Evolutionary conservation across 805 yeast genomes (phyloP).

Genomic region (Allodekkera sacchari): DNA sequence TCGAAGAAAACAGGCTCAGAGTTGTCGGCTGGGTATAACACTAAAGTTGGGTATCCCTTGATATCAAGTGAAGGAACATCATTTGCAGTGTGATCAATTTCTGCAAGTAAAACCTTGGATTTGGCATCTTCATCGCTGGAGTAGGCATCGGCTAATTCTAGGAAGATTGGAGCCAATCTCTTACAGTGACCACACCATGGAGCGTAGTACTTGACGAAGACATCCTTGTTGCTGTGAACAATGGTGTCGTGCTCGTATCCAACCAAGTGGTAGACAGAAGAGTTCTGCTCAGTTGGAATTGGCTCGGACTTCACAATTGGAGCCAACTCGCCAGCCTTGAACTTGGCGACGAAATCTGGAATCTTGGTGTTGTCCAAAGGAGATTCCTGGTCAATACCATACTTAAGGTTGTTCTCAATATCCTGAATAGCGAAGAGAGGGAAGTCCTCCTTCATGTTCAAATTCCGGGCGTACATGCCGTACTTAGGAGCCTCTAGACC

Average conservation of each 20-base stretch:
- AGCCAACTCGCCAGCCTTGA: conserved; percentile 51
- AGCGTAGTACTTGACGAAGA: conserved; percentile 86
- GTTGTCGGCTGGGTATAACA: conserved; percentile 81
- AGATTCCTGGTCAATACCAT: conserved; percentile 57
- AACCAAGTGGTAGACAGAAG: conserved; percentile 62
- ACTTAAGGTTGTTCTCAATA: conserved; percentile 58
- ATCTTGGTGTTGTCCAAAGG: conserved; percentile 46
- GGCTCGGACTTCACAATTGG: conserved; percentile 81
- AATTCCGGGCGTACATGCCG: conserved; percentile 80
- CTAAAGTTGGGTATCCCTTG: conserved; percentile 87
- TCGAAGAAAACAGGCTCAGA: conserved; percentile 55
- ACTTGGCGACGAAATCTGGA: conserved; percentile 54
- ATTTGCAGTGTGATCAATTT: conserved; percentile 83
- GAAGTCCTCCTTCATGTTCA: conserved; percentile 77
- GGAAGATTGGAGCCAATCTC: conserved; percentile 80
- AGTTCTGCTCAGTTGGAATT: conserved; percentile 75
- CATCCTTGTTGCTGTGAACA: conserved; percentile 56
- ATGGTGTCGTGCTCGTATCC: conserved; percentile 74
- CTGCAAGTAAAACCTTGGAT: conserved; percentile 64
- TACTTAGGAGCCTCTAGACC: conserved; percentile 74
- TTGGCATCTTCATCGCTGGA: conserved; percentile 38
- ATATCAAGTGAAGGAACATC: conserved; percentile 73
- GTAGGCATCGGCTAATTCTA: conserved; percentile 72
- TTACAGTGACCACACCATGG: conserved; percentile 99
- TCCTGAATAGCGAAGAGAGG: conserved; percentile 91